Percentiles rank a stretch among this genome's conserved stretches.
phyloP scores from a whole-genome alignment of 2,329 filamentous ascomycete genomes.

The Fusarium beomiforme region DNA sequence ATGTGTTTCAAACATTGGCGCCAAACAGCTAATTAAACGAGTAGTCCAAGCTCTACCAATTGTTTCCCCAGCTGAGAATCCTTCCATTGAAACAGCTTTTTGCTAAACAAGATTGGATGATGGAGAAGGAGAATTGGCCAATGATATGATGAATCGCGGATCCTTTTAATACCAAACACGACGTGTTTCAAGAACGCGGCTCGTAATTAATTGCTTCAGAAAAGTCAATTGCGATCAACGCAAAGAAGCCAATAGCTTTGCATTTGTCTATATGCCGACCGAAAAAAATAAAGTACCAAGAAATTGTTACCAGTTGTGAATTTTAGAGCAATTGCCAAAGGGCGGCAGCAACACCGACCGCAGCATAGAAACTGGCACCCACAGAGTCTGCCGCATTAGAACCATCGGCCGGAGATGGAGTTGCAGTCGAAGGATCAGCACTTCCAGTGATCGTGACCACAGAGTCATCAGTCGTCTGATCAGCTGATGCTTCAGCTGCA shows the following conservation, averaged over 20 bases:
- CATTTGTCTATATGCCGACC: not conserved
- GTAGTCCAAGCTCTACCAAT: not conserved
- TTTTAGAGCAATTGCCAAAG: constrained; percentile 22
- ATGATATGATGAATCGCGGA: not conserved
- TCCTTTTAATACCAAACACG: not conserved
- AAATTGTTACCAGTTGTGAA: not conserved
- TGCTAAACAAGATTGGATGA: not conserved
- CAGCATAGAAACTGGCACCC: not conserved
- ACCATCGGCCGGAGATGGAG: not conserved
- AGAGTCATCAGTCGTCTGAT: not conserved
- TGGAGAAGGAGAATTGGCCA: not conserved
- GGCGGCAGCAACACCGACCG: not conserved
- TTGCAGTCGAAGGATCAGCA: not conserved
- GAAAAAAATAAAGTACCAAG: not conserved
- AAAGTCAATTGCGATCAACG: not conserved
- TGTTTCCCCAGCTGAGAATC: not conserved
- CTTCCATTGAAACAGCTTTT: not conserved
- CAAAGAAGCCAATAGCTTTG: not conserved
- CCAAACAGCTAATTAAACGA: constrained; percentile 7
- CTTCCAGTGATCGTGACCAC: not conserved
- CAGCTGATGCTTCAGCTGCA: not conserved
- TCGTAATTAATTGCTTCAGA: not conserved
- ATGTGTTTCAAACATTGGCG: constrained; percentile 7
- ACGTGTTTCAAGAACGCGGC: not conserved
- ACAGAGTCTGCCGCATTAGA: constrained; percentile 3